Conservation (phyloP, 192 early-diverging fungal species). For the Umbelopsis isabellina region DNA sequence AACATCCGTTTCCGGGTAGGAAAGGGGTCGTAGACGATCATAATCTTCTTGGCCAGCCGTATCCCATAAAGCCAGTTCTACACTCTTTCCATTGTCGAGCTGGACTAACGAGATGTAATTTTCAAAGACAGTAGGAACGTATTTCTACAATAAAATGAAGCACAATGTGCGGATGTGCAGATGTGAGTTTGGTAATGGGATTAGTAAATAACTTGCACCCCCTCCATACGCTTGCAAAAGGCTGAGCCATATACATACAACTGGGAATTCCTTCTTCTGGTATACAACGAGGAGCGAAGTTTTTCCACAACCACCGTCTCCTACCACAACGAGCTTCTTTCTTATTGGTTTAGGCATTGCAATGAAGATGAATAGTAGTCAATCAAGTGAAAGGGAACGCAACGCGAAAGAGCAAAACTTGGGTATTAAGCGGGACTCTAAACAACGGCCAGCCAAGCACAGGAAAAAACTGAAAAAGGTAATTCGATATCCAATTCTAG, state of each 20-base stretch:
- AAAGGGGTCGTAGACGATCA: constrained; percentile 69
- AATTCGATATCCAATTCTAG: constrained; percentile 20
- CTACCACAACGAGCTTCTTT: constrained; percentile 81
- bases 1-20: constrained; percentile 70
- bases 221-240: background rate
- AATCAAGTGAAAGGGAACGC: background rate
- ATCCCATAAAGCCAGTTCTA: constrained; percentile 75
- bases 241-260: constrained; percentile 25
- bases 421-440: constrained; percentile 3
- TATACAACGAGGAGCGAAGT: constrained; percentile 78
- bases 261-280: constrained; percentile 73
- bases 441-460: background rate
- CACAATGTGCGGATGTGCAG: background rate
- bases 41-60: constrained; percentile 79
- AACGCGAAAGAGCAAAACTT: background rate
- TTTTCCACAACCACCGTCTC: constrained; percentile 83
- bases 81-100: constrained; percentile 54
- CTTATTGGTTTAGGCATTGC: constrained; percentile 17
- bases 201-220: background rate
- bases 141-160: constrained; percentile 43
- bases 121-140: constrained; percentile 77
- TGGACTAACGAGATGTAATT: constrained; percentile 64
- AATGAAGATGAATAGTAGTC: background rate
- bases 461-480: background rate
- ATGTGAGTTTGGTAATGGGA: background rate